phyloP scores from a whole-genome alignment of 805 yeast genomes.

The Ascoidea asiatica region DNA sequence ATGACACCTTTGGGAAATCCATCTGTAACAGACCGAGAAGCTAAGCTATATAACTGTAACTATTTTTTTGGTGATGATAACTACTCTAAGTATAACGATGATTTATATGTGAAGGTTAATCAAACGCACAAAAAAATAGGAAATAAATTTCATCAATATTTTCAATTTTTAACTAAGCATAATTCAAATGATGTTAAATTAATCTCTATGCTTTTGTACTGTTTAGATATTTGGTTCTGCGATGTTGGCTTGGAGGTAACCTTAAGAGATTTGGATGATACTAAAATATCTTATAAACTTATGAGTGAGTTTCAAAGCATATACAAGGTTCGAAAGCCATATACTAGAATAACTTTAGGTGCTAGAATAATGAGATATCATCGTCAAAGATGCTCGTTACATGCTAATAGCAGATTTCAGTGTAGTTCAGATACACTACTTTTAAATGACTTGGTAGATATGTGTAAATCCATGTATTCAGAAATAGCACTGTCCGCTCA shows the following conservation, averaged over 20 bases:
- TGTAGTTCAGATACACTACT: conserved; percentile 49
- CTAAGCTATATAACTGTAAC: conserved; percentile 48
- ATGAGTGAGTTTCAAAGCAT: conserved; percentile 48
- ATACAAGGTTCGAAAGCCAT: conserved; percentile 51
- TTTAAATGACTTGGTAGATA: conserved; percentile 47
- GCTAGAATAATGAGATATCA: conserved; percentile 64
- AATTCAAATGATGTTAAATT: conserved; percentile 53
- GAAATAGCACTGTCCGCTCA: conserved; percentile 64
- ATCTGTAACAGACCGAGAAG: conserved; percentile 40
- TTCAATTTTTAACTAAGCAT: conserved; percentile 28
- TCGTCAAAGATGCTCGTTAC: conserved; percentile 55
- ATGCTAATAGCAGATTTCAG: conserved; percentile 61
- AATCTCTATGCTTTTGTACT: conserved; percentile 46
- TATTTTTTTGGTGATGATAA: conserved; percentile 49
- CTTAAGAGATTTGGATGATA: conserved; percentile 38
- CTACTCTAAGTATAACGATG: conserved; percentile 26
- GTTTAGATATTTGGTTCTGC: conserved; percentile 62
- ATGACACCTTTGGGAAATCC: conserved; percentile 26
- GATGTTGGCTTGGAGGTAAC: conserved; percentile 68
- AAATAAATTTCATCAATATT: conserved; percentile 44
- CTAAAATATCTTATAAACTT: conserved; percentile 39
- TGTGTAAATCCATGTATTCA: conserved; percentile 58
- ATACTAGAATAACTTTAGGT: conserved; percentile 68
- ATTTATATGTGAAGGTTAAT: conserved; percentile 42
- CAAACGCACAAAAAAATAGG: conserved; percentile 48